Evolutionary conservation across 2,329 filamentous ascomycete species (phyloP), one percentile per base, ranked within the genome.

Genomic region (Botrytis fragariae): DNA sequence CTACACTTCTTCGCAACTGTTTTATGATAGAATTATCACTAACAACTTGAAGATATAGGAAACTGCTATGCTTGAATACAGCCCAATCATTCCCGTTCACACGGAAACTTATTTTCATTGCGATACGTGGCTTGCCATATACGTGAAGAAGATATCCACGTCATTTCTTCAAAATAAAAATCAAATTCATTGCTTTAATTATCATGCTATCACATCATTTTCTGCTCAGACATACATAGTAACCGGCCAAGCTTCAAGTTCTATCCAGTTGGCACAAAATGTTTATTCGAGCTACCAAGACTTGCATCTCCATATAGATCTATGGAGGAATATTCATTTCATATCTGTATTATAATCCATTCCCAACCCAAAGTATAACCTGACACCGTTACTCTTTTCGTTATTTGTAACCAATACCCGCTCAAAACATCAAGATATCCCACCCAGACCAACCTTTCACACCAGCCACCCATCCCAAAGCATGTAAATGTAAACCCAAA

Each of bases 101-200:
- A 37, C 39, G 51, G 35, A 44, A 44, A 25, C 32, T 42, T 51
- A 69, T 72, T 72, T 69, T 72, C 71, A 72, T 72, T 72, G 71
- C 71, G 48, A 62, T 68, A 37, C 1, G 32, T 69, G 71, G 65
- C 71, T 69, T 72, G 71, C 45, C 71, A 51, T 61, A 54, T 67
- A 61, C 63, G 71, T 69, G 71, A 72, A 72, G 71, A 72, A 72
- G 71, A 72, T 69, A 25, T 25, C 3, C 12, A 57, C 3, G 8
- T 12, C 14, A 39, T 39, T 35, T 42, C 35, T 57, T 25, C 3
- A 22, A 44, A 54, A 57, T 3, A 48, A 16, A 20, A 12, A 20
- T 9, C 5, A 1, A n/a, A 65, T 16, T 16, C 29, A 25, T 67
- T 51, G 16, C 25, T 18, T 39, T 54, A 1, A 14, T 37, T 22